Percentiles rank a stretch among this genome's conserved stretches.
These are phyloP conservation scores for Podila clonocystis DNA, from an alignment of 192 early-diverging fungal species.

Conservation along the genomic window DNA sequence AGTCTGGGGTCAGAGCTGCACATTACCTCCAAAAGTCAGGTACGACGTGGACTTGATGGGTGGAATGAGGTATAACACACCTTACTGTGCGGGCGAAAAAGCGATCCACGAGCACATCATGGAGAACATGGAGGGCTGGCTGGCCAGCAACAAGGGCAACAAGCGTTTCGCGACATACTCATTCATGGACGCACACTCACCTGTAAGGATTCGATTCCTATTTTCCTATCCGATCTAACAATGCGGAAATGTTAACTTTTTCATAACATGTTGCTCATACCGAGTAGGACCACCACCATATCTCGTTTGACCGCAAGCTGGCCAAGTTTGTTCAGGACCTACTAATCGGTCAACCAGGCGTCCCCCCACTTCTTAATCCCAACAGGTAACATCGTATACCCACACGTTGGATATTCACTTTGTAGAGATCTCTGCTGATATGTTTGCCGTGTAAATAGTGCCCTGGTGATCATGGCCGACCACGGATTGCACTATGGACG, in stretches of 20 bases:
- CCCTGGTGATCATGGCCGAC: constrained; percentile 42
- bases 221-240: background rate
- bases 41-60: constrained; percentile 39
- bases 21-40: constrained; percentile 9
- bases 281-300: constrained; percentile 36
- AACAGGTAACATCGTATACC: constrained; percentile 18
- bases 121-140: constrained; percentile 46
- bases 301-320: constrained; percentile 34
- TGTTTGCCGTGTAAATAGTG: constrained; percentile 8
- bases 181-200: constrained; percentile 49
- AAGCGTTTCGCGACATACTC: constrained; percentile 44
- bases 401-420: background rate
- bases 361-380: constrained; percentile 29
- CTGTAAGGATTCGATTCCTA: constrained; percentile 16
- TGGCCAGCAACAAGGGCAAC: constrained; percentile 24
- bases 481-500: constrained; percentile 53
- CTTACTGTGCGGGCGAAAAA: constrained; percentile 48
- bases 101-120: constrained; percentile 46
- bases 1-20: constrained; percentile 40
- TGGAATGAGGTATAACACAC: constrained; percentile 45
- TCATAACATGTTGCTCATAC: background rate
- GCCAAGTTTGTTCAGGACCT: constrained; percentile 16
- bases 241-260: background rate
- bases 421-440: background rate
- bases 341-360: constrained; percentile 29